These are phyloP conservation scores for Backusella liffmaniae DNA, from an alignment of 192 early-diverging fungal species.

Conservation along the genomic window DNA sequence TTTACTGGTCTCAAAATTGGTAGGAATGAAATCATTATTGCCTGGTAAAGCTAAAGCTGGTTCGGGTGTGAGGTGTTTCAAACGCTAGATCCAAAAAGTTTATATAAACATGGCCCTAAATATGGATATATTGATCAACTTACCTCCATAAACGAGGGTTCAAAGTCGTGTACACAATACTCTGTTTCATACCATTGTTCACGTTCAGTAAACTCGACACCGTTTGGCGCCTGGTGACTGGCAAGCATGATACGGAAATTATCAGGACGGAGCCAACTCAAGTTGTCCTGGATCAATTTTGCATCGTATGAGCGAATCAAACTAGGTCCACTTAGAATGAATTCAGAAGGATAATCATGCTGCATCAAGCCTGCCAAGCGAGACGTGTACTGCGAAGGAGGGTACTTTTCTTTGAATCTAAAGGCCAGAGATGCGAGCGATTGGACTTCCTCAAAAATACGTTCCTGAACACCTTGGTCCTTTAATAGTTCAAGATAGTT, in stretches of 20 bases:
- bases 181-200: conserved; percentile 84
- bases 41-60: conserved; percentile 63
- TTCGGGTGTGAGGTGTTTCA: conserved; percentile 35
- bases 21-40: conserved; percentile 83
- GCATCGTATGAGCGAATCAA: conserved; percentile 56
- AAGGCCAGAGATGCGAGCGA: conserved; percentile 50
- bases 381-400: conserved; percentile 62
- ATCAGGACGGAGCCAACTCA: conserved; percentile 58
- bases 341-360: conserved; percentile 61
- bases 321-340: conserved; percentile 58
- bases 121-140: neutral
- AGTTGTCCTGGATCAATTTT: conserved; percentile 59
- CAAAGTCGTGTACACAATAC: conserved; percentile 67
- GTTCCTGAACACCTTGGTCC: conserved; percentile 62
- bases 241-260: conserved; percentile 59
- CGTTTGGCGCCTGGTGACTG: conserved; percentile 40
- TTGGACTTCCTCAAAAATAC: conserved; percentile 81
- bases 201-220: conserved; percentile 47
- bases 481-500: conserved; percentile 86
- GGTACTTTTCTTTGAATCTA: conserved; percentile 70
- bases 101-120: neutral
- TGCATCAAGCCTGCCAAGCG: conserved; percentile 76
- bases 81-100: conserved; percentile 15
- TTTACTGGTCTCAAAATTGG: conserved; percentile 64
- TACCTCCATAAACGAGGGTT: conserved; percentile 50